Conservation (phyloP, 1,139 yeast species). For the Pichia sp. region DNA sequence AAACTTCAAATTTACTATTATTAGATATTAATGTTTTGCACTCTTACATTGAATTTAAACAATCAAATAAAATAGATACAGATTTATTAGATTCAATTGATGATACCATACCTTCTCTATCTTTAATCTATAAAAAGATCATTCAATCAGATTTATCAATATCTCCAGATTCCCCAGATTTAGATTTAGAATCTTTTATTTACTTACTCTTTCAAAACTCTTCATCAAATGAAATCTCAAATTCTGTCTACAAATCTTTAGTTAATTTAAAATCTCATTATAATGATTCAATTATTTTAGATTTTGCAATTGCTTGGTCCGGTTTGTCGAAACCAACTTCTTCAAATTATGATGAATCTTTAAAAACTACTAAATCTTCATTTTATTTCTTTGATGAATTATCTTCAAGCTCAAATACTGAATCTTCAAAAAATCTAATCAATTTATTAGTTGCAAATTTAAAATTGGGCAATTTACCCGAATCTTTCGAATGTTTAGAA, state of each 20-base stretch:
- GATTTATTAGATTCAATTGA: conserved; percentile 11
- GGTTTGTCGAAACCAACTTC: conserved; percentile 10
- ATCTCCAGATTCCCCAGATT: conserved; percentile 8
- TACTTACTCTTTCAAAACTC: conserved; percentile 2
- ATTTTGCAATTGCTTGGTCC: conserved; percentile 26
- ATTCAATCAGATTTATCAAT: not conserved
- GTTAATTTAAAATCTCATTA: conserved; percentile 8
- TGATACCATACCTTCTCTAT: conserved; percentile 7
- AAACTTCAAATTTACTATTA: conserved; percentile 10
- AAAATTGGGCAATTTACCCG: conserved; percentile 37
- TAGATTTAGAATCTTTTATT: conserved; percentile 13
- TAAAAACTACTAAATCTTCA: conserved; percentile 20
- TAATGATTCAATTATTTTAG: conserved; percentile 24
- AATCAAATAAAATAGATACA: not conserved
- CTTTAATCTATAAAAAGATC: conserved; percentile 10
- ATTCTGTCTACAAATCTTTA: conserved; percentile 3
- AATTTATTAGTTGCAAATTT: conserved; percentile 34
- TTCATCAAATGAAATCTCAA: not conserved
- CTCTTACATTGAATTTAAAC: conserved; percentile 8
- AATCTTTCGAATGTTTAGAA: conserved; percentile 34
- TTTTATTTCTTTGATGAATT: conserved; percentile 29
- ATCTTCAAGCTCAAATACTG: conserved; percentile 23
- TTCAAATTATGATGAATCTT: conserved; percentile 9
- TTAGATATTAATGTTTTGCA: conserved; percentile 9
- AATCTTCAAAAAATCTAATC: conserved; percentile 30